phyloP scores from a whole-genome alignment of 169 alveolate species.

The Plasmodium adleri region DNA sequence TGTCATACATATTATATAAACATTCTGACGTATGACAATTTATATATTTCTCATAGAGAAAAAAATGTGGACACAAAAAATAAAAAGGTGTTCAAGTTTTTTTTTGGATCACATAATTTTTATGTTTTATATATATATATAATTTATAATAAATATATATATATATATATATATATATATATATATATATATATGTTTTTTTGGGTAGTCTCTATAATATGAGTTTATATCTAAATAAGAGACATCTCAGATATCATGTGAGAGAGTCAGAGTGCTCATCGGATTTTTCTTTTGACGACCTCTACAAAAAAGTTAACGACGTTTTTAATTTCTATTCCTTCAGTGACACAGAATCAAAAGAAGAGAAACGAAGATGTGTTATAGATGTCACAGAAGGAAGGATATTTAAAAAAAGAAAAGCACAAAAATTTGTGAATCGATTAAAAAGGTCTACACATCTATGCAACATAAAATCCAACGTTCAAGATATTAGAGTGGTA shows the following conservation, averaged over 20 bases:
- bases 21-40: too few species aligned
- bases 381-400: not conserved
- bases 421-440: not conserved
- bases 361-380: not conserved
- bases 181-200: too few species aligned
- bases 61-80: too few species aligned
- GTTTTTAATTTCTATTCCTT: not conserved
- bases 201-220: not conserved
- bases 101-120: not conserved
- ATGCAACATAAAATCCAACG: too few species aligned
- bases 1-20: too few species aligned
- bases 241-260: not conserved
- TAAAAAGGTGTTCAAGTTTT: not conserved
- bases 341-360: slow-evolving; percentile 5
- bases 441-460: not conserved
- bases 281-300: not conserved
- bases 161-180: too few species aligned
- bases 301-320: not conserved
- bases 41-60: too few species aligned
- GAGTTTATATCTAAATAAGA: not conserved
- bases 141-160: not conserved
- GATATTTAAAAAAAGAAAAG: not conserved
- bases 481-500: too few species aligned
- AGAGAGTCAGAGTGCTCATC: not conserved
- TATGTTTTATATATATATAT: not conserved